phyloP scores from a whole-genome alignment of 2,329 filamentous ascomycete species.

The Hypoxylon sp. region DNA sequence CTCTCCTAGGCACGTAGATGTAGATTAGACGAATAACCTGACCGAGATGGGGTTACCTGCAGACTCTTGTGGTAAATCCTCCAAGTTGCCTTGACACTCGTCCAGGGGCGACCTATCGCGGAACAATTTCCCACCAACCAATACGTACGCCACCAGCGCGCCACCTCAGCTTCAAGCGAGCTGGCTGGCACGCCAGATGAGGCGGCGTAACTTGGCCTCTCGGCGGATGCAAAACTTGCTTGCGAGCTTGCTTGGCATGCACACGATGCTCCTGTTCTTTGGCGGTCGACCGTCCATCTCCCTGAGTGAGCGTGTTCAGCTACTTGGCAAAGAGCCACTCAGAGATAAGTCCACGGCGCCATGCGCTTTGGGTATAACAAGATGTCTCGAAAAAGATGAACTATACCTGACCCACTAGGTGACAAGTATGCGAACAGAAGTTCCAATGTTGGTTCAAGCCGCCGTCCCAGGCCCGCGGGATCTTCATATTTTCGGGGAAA shows the following conservation, averaged over 20 bases:
- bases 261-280: background rate
- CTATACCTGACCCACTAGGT: slow-evolving; percentile 4
- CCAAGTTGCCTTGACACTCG: background rate
- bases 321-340: no score
- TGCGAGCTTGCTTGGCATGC: slow-evolving; percentile 9
- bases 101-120: background rate
- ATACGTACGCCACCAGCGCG: no score
- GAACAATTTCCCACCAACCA: background rate
- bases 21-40: background rate
- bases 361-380: no score
- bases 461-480: slow-evolving; percentile 6
- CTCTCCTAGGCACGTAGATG: no score
- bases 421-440: background rate
- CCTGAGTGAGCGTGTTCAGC: background rate
- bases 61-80: background rate
- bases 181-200: background rate
- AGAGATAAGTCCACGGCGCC: no score
- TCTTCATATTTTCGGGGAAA: slow-evolving; percentile 26
- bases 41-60: background rate
- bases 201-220: background rate
- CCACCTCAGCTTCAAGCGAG: background rate
- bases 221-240: slow-evolving; percentile 2
- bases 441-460: background rate
- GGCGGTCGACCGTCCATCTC: no score
- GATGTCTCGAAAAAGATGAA: no score